Conservation (phyloP, 257 asterid genomes). For the Nemophila menziesii region DNA sequence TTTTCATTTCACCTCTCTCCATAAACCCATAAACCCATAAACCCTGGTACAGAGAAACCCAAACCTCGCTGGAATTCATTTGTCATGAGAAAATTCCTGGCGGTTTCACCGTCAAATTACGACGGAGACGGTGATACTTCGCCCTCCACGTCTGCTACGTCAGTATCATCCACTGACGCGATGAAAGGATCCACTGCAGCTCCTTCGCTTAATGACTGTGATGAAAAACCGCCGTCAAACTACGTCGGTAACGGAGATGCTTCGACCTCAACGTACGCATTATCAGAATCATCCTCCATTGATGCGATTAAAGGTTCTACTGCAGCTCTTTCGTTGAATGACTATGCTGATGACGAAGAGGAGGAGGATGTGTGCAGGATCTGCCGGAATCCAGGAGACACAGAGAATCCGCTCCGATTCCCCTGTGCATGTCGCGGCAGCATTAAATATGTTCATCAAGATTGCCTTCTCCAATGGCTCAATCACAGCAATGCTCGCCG, state of each 20-base stretch:
- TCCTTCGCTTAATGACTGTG: too few relatives aligned
- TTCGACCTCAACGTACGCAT: background rate
- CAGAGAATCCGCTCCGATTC: constrained; percentile 73
- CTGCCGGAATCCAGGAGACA: constrained; percentile 89
- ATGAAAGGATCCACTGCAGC: too few relatives aligned
- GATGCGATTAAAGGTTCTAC: too few relatives aligned
- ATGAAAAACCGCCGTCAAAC: background rate
- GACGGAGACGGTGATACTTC: background rate
- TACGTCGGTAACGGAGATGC: background rate
- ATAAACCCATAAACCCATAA: too few relatives aligned
- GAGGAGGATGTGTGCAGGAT: constrained; percentile 97
- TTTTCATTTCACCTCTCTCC: too few relatives aligned
- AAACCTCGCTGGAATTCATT: background rate
- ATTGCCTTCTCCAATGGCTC: constrained; percentile 97
- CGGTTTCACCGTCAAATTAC: background rate
- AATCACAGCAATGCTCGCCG: constrained; percentile 96
- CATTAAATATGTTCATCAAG: constrained; percentile 92
- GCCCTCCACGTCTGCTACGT: background rate
- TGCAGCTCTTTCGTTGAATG: background rate
- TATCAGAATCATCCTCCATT: background rate
- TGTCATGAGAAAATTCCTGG: background rate
- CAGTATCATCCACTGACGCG: too few relatives aligned
- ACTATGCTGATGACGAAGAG: constrained; percentile 59
- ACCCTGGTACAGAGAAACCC: background rate
- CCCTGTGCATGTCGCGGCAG: constrained; percentile 99